These are phyloP conservation scores for Yarrowia sp. DNA, from an alignment of 805 yeast genomes.

Conservation along the genomic window DNA sequence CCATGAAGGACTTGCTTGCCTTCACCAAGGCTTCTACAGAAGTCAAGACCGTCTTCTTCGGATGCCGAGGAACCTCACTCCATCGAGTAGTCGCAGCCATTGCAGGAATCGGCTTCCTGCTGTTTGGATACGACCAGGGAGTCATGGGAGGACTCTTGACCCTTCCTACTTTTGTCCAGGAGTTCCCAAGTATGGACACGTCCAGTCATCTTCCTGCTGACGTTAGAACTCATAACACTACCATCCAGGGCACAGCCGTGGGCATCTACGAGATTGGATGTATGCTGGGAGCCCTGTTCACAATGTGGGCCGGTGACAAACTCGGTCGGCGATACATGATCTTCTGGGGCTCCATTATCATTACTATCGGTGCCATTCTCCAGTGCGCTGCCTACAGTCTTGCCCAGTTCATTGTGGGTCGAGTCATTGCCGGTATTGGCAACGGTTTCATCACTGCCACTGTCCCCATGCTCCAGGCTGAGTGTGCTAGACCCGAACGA, in stretches of 20 bases:
- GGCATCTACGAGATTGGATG: conserved; percentile 66
- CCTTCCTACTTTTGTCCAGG: conserved; percentile 50
- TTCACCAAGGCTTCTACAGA: conserved; percentile 18
- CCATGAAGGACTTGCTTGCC: conserved; percentile 16
- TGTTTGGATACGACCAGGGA: conserved; percentile 80
- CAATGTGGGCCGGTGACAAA: conserved; percentile 57
- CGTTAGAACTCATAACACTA: conserved; percentile 23
- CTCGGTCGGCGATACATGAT: conserved; percentile 72
- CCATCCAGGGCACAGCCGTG: conserved; percentile 26
- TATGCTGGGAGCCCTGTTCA: conserved; percentile 38
- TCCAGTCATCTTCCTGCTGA: conserved; percentile 14
- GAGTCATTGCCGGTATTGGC: conserved; percentile 77
- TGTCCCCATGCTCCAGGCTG: conserved; percentile 86
- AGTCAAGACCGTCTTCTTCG: conserved; percentile 39
- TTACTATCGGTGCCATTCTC: conserved; percentile 65
- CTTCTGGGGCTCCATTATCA: conserved; percentile 61
- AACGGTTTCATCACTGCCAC: conserved; percentile 80
- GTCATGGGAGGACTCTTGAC: conserved; percentile 80
- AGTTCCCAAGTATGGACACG: conserved; percentile 42
- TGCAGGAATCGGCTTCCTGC: conserved; percentile 49
- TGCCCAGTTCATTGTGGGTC: conserved; percentile 77
- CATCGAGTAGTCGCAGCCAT: conserved; percentile 43
- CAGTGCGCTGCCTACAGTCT: conserved; percentile 60
- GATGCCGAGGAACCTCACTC: conserved; percentile 41
- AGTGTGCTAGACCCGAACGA: conserved; percentile 68